These are phyloP conservation scores for Pichia norvegensis DNA, from an alignment of 1,139 yeast species.

Conservation along the genomic window DNA sequence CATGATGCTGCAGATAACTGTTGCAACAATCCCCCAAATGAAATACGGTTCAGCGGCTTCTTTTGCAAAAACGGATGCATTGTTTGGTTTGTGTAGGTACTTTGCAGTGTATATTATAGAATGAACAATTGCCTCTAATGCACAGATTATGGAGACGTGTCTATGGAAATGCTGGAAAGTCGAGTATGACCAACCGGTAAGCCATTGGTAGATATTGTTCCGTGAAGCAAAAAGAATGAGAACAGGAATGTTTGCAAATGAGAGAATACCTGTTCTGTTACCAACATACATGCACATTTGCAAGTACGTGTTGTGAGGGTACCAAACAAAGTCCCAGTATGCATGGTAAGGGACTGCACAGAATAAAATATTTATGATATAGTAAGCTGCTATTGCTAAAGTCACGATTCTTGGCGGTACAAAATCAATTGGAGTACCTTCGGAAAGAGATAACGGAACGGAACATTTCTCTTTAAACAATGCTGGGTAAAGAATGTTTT, in stretches of 20 bases:
- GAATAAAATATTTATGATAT: slow-evolving; percentile 32
- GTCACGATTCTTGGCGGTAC: slow-evolving; percentile 58
- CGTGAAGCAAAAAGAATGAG: slow-evolving; percentile 38
- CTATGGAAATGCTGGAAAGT: slow-evolving; percentile 38
- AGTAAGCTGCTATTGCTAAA: slow-evolving; percentile 38
- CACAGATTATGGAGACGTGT: slow-evolving; percentile 33
- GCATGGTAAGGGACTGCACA: slow-evolving; percentile 7
- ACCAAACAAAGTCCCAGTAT: slow-evolving; percentile 1
- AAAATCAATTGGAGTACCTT: slow-evolving; percentile 6
- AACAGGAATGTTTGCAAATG: slow-evolving; percentile 35
- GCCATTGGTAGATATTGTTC: slow-evolving; percentile 37
- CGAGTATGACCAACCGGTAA: slow-evolving; percentile 39
- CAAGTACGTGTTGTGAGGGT: slow-evolving; percentile 4
- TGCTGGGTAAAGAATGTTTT: slow-evolving; percentile 8
- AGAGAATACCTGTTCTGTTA: slow-evolving; percentile 36
- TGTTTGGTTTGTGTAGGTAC: slow-evolving; percentile 16
- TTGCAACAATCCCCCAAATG: slow-evolving; percentile 47
- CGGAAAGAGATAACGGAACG: slow-evolving; percentile 4
- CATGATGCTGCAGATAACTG: slow-evolving; percentile 19
- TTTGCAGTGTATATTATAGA: slow-evolving; percentile 24
- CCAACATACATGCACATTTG: slow-evolving; percentile 28
- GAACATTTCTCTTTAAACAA: slow-evolving; percentile 9
- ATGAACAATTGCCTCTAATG: slow-evolving; percentile 23
- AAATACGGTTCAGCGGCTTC: slow-evolving; percentile 6
- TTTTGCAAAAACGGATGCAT: background rate